A percentile compares a stretch with the other conserved stretches of the same genome.
Evolutionary conservation across 192 early-diverging fungal genomes (phyloP).

Genomic region (Backusella australiensis): DNA sequence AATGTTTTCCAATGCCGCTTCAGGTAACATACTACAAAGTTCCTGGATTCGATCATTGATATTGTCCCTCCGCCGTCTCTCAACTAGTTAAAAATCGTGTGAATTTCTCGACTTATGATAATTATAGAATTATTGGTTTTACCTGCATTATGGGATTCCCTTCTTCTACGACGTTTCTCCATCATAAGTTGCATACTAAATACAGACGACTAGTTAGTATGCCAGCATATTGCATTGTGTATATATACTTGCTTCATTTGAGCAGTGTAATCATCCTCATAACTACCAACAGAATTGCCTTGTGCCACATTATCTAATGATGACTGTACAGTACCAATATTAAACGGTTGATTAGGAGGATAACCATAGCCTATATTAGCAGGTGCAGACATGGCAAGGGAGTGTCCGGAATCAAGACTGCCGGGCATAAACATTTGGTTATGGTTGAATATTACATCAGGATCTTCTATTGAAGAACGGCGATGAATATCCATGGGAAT

Average conservation of each 20-base stretch:
- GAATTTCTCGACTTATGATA: neutral
- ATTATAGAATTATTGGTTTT: constrained; percentile 1
- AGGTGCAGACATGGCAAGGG: constrained; percentile 34
- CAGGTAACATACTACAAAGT: constrained; percentile 81
- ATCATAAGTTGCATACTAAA: constrained; percentile 41
- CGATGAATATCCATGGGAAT: constrained; percentile 10
- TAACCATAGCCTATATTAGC: constrained; percentile 28
- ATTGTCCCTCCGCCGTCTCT: constrained; percentile 92
- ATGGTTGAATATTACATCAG: neutral
- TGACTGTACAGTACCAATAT: neutral
- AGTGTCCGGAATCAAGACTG: neutral
- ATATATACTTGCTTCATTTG: constrained; percentile 36
- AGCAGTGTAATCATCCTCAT: constrained; percentile 28
- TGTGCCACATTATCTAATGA: constrained; percentile 8
- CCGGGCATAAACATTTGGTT: neutral
- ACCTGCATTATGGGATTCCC: constrained; percentile 94
- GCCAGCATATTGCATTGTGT: neutral
- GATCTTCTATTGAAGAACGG: constrained; percentile 1
- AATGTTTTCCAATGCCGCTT: constrained; percentile 52
- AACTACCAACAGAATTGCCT: constrained; percentile 21
- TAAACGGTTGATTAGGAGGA: neutral
- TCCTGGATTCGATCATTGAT: constrained; percentile 99
- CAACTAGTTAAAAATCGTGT: constrained; percentile 52
- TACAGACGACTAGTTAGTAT: neutral
- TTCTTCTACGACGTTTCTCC: constrained; percentile 89